These are phyloP conservation scores for Paramecium biaurelia DNA, from an alignment of 73 alveolate genomes.

Conservation along the genomic window DNA sequence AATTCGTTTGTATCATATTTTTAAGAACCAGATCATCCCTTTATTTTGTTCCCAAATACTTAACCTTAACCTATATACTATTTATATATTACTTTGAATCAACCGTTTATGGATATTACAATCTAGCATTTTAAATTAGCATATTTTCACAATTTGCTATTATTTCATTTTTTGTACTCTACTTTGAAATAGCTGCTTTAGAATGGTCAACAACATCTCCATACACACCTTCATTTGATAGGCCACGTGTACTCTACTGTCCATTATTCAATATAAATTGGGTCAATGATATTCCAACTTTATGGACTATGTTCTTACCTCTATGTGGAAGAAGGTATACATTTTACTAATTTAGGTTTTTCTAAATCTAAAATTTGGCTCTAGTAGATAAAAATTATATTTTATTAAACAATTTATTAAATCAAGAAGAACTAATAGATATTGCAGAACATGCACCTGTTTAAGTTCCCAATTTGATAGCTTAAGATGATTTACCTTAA, in stretches of 20 bases:
- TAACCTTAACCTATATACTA: neutral
- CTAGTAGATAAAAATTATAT: neutral
- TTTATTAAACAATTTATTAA: neutral
- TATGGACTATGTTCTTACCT: slow-evolving; percentile 65
- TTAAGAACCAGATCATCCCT: slow-evolving; percentile 60
- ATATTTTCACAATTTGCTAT: neutral
- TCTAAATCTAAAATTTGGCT: slow-evolving; percentile 15
- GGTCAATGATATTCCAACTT: slow-evolving; percentile 52
- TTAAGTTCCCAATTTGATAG: neutral
- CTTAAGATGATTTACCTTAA: neutral
- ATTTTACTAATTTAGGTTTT: neutral
- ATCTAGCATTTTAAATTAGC: neutral
- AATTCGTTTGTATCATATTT: slow-evolving; percentile 42
- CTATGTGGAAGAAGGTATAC: slow-evolving; percentile 52
- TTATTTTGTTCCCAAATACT: slow-evolving; percentile 30
- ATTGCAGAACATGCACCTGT: neutral
- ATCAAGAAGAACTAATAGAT: neutral
- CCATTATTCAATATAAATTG: slow-evolving; percentile 56
- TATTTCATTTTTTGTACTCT: neutral
- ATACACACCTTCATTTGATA: slow-evolving; percentile 55
- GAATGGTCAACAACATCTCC: slow-evolving; percentile 42
- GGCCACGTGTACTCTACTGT: slow-evolving; percentile 35
- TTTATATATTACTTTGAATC: neutral
- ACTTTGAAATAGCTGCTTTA: slow-evolving; percentile 51
- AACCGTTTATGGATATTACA: slow-evolving; percentile 31